phyloP scores from a whole-genome alignment of 176 grass and related monocot genomes.

The Rhynchospora pubera region DNA sequence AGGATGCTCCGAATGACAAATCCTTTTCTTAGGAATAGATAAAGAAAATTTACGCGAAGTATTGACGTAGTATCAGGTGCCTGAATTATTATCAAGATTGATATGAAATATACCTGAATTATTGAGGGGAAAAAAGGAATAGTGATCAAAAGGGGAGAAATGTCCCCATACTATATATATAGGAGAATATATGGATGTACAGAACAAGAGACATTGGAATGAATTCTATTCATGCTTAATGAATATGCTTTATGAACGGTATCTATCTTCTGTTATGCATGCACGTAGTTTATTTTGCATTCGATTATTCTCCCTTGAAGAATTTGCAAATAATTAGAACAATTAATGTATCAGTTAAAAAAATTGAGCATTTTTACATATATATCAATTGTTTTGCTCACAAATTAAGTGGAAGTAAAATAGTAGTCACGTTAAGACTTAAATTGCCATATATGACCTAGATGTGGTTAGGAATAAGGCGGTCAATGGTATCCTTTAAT shows the following conservation, averaged over 20 bases:
- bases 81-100: slow-evolving; percentile 21
- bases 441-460: not conserved
- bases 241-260: not conserved
- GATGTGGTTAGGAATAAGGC: not conserved
- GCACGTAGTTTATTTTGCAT: not conserved
- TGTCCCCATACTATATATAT: not conserved
- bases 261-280: not conserved
- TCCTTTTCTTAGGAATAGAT: not conserved
- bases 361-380: not conserved
- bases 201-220: slow-evolving; percentile 11
- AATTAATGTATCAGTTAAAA: not conserved
- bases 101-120: slow-evolving; percentile 22
- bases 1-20: not conserved
- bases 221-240: slow-evolving; percentile 4
- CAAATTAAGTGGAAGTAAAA: not conserved
- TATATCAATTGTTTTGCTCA: not conserved
- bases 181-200: slow-evolving; percentile 15
- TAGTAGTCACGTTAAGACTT: not conserved
- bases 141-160: not conserved
- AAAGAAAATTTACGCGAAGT: not conserved
- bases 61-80: slow-evolving; percentile 17
- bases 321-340: not conserved
- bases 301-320: not conserved
- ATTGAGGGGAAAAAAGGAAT: not conserved
- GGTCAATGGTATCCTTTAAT: not conserved